Percentiles rank a stretch among this genome's conserved stretches.
phyloP scores from a whole-genome alignment of 139 green algal genomes.

The Cymbomonas tetramitiformis region DNA sequence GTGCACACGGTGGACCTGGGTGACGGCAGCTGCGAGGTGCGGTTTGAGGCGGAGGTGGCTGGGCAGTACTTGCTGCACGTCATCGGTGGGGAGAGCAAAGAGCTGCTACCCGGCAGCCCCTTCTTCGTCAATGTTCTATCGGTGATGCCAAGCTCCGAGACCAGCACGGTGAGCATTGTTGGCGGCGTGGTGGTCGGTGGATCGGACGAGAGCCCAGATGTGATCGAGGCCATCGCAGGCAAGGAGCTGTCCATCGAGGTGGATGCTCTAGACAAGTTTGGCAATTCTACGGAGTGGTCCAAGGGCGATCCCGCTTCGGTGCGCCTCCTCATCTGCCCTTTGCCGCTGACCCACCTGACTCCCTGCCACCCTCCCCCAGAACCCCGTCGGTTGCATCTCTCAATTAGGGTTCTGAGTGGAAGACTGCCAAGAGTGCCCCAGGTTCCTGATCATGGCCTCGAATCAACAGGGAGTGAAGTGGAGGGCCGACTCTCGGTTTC shows the following conservation, averaged over 20 bases:
- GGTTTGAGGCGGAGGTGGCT: not conserved
- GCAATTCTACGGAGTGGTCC: too few relatives aligned
- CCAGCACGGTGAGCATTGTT: not conserved
- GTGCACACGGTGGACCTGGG: slow-evolving; percentile 2
- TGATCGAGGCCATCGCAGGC: not conserved
- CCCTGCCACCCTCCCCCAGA: too few relatives aligned
- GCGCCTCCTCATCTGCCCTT: too few relatives aligned
- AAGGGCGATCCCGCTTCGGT: too few relatives aligned
- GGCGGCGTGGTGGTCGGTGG: not conserved
- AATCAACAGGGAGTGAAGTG: too few relatives aligned
- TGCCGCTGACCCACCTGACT: too few relatives aligned
- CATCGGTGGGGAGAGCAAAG: not conserved
- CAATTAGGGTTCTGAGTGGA: too few relatives aligned
- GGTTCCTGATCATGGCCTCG: too few relatives aligned
- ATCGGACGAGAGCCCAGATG: not conserved
- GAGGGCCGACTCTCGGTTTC: too few relatives aligned
- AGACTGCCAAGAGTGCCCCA: too few relatives aligned
- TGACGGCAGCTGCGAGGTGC: slow-evolving; percentile 6
- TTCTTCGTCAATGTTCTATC: not conserved
- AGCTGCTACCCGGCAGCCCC: not conserved
- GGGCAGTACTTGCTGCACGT: slow-evolving; percentile 5
- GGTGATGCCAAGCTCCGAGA: not conserved
- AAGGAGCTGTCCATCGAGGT: not conserved
- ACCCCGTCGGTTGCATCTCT: too few relatives aligned
- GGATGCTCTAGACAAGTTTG: not conserved